A percentile compares a stretch with the other conserved stretches of the same genome.
These are phyloP conservation scores for Coemansia sp. DNA, from an alignment of 192 early-diverging fungal species.

Conservation along the genomic window DNA sequence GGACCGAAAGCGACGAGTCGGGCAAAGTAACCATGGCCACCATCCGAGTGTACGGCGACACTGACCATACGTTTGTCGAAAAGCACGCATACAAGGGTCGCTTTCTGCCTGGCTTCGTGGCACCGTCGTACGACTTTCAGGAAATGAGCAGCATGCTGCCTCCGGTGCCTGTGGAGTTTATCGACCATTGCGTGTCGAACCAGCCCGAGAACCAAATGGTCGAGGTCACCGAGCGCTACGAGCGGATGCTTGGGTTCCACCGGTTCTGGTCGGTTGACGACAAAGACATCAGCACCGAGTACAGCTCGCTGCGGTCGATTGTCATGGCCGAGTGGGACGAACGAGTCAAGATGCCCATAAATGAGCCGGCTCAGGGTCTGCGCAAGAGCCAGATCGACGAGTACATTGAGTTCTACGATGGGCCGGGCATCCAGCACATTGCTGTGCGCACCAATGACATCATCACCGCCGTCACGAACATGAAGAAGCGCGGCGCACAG, in stretches of 20 bases:
- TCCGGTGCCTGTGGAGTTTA: conserved; percentile 64
- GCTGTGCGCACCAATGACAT: conserved; percentile 89
- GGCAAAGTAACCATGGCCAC: conserved; percentile 93
- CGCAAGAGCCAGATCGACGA: conserved; percentile 94
- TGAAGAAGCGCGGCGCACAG: conserved; percentile 84
- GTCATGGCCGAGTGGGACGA: conserved; percentile 94
- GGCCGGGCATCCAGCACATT: conserved; percentile 90
- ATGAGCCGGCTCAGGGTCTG: conserved; percentile 91
- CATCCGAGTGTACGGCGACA: conserved; percentile 89
- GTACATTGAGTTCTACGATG: conserved; percentile 60
- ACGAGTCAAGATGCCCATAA: conserved; percentile 94
- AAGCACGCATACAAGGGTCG: conserved; percentile 75
- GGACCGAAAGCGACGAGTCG: conserved; percentile 78
- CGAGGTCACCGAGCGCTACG: conserved; percentile 82
- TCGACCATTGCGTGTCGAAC: conserved; percentile 97
- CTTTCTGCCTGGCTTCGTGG: conserved; percentile 82
- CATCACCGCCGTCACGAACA: conserved; percentile 75
- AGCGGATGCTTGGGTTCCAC: conserved; percentile 91
- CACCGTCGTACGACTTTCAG: conserved; percentile 42
- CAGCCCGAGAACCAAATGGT: conserved; percentile 92
- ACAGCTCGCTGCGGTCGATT: conserved; percentile 89
- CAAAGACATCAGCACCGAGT: conserved; percentile 92
- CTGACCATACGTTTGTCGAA: conserved; percentile 94
- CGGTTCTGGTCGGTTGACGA: conserved; percentile 99
- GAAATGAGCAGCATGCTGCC: conserved; percentile 66